A percentile compares a stretch with the other conserved stretches of the same genome.
These are phyloP conservation scores for Acaromyces ingoldii DNA, from an alignment of 1,284 basidiomycete genomes.

Conservation along the genomic window DNA sequence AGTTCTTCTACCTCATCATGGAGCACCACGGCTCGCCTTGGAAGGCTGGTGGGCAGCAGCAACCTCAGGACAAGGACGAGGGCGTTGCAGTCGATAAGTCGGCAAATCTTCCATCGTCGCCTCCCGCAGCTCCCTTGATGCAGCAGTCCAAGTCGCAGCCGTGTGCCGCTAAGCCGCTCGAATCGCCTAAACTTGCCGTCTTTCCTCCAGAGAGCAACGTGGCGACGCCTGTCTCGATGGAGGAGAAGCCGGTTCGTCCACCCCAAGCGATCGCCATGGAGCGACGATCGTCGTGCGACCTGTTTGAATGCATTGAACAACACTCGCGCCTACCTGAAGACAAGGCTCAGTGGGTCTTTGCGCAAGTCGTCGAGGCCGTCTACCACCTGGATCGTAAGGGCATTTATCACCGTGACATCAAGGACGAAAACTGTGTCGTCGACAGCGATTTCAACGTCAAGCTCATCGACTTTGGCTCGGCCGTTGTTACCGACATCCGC, in stretches of 20 bases:
- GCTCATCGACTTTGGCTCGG: conserved; percentile 87
- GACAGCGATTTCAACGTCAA: conserved; percentile 66
- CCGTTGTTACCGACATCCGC: conserved; percentile 67
- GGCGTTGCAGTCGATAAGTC: background rate
- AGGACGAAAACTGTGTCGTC: conserved; percentile 82
- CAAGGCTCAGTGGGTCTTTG: conserved; percentile 74
- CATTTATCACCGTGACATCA: conserved; percentile 84
- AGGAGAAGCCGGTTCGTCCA: conserved; percentile 8
- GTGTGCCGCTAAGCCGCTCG: background rate
- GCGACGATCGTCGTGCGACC: conserved; percentile 74
- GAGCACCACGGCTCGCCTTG: conserved; percentile 86
- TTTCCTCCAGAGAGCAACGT: conserved; percentile 12
- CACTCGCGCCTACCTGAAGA: conserved; percentile 72
- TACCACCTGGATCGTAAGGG: conserved; percentile 70
- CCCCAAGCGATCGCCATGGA: conserved; percentile 58
- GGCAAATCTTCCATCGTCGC: background rate
- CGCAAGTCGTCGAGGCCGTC: conserved; percentile 79
- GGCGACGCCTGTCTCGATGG: background rate
- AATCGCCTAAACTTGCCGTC: conserved; percentile 3
- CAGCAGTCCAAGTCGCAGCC: background rate
- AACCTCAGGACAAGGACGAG: background rate
- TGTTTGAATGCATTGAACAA: conserved; percentile 90
- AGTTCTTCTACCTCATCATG: conserved; percentile 85
- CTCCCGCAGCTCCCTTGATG: conserved; percentile 3
- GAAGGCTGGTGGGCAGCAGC: conserved; percentile 48